Evolutionary conservation across 306 rosid species (phyloP).

Genomic region (Cajanus cajan): DNA sequence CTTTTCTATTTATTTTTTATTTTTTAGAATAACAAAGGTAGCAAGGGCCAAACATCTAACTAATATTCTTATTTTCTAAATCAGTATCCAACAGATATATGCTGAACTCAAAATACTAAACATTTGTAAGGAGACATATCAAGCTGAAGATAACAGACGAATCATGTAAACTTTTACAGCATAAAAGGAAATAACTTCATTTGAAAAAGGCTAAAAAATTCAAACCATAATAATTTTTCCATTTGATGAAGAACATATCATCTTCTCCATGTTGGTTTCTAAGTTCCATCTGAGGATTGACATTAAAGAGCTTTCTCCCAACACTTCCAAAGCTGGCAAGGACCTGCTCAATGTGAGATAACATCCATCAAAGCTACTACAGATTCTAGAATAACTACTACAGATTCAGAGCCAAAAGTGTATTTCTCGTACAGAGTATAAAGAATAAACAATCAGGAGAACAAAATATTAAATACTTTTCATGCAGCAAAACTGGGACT

Average conservation of each 20-base stretch:
- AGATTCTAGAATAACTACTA: conserved; percentile 14
- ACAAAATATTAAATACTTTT: not conserved
- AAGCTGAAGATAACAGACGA: not conserved
- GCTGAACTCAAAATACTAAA: conserved; percentile 11
- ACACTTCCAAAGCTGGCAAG: conserved; percentile 68
- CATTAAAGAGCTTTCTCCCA: conserved; percentile 61
- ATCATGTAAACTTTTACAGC: conserved; percentile 9
- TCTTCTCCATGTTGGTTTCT: conserved; percentile 63
- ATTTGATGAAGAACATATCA: conserved; percentile 61
- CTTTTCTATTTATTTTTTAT: no score
- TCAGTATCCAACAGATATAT: not conserved
- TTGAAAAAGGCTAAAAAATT: conserved; percentile 30
- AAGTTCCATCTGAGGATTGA: conserved; percentile 77
- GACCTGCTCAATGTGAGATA: conserved; percentile 56
- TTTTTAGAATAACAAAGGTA: no score
- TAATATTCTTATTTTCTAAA: not conserved
- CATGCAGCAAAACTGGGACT: not conserved
- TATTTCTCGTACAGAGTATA: not conserved
- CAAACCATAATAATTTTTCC: conserved; percentile 84
- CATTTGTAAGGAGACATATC: not conserved
- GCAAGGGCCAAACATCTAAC: no score
- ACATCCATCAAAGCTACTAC: conserved; percentile 17
- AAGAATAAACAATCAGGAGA: not conserved
- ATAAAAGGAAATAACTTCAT: conserved; percentile 14
- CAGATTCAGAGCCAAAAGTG: conserved; percentile 15